Evolutionary conservation across 371 early-diverging fungal species (phyloP).

Genomic region (Rhizopus delemar): DNA sequence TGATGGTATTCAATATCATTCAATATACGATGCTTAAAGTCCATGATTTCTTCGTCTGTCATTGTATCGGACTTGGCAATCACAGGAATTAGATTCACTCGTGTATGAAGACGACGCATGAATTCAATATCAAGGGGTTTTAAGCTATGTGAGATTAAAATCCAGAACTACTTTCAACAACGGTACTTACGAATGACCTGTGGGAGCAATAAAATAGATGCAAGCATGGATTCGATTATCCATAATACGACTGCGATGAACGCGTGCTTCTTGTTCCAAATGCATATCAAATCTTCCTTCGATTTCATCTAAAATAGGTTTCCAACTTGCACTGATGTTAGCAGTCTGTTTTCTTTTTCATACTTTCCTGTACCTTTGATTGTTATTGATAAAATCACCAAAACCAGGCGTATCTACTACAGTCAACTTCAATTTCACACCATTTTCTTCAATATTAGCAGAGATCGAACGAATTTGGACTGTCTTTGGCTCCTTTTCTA

Average conservation of each 20-base stretch:
- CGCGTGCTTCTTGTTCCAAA: slow-evolving; percentile 90
- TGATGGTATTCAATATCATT: slow-evolving; percentile 90
- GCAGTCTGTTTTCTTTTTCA: neutral
- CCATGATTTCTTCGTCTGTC: slow-evolving; percentile 90
- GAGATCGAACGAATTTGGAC: slow-evolving; percentile 90
- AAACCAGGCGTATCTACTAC: slow-evolving; percentile 94
- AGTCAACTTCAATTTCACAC: slow-evolving; percentile 88
- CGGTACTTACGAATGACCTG: slow-evolving; percentile 76
- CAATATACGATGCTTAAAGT: slow-evolving; percentile 90
- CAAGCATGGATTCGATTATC: slow-evolving; percentile 97
- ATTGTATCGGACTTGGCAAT: slow-evolving; percentile 98
- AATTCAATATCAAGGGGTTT: slow-evolving; percentile 94
- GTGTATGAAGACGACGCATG: slow-evolving; percentile 91
- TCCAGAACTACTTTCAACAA: neutral
- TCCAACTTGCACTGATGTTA: slow-evolving; percentile 64
- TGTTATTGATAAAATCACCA: slow-evolving; percentile 94
- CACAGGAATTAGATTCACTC: slow-evolving; percentile 97
- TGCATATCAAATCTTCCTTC: slow-evolving; percentile 93
- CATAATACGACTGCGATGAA: slow-evolving; percentile 80
- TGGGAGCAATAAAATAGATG: slow-evolving; percentile 96
- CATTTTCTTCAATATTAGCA: slow-evolving; percentile 81
- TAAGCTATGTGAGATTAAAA: slow-evolving; percentile 41
- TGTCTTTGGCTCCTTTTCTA: slow-evolving; percentile 49
- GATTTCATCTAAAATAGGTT: slow-evolving; percentile 93
- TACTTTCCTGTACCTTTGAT: slow-evolving; percentile 60